phyloP scores from a whole-genome alignment of 345 rosid genomes.

The Rhodamnia argentea region DNA sequence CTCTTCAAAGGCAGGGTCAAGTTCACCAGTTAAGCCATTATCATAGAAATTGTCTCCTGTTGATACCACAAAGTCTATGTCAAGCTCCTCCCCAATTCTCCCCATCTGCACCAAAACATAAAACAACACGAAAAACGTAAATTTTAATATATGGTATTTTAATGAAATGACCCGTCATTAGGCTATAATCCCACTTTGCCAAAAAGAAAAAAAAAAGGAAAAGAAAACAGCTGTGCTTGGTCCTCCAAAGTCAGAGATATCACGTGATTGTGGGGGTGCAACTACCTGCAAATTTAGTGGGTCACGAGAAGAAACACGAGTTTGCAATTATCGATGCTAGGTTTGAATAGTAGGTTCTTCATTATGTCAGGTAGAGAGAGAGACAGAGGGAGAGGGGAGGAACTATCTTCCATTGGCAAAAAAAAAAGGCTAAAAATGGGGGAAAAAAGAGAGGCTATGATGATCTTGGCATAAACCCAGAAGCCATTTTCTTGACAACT shows the following conservation, averaged over 20 bases:
- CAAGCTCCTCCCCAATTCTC: constrained; percentile 42
- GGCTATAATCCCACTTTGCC: background rate
- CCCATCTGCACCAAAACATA: constrained; percentile 49
- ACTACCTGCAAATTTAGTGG: background rate
- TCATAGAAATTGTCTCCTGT: constrained; percentile 92
- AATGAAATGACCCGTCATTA: background rate
- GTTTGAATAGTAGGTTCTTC: too few species aligned
- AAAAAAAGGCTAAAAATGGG: background rate
- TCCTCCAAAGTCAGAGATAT: background rate
- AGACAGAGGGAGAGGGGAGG: background rate
- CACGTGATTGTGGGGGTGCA: background rate
- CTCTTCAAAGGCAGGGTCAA: constrained; percentile 45
- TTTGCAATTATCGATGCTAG: background rate
- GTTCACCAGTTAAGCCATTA: constrained; percentile 39
- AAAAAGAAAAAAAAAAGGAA: background rate
- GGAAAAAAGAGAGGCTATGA: background rate
- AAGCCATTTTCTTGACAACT: background rate
- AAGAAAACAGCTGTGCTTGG: background rate
- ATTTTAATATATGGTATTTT: background rate
- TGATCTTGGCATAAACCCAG: background rate
- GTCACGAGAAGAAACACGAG: background rate
- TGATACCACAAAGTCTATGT: constrained; percentile 66
- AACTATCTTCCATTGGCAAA: background rate
- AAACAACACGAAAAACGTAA: background rate
- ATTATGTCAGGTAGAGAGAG: background rate